Evolutionary conservation across 768 basidiomycete genomes (phyloP), one percentile per base, ranked within the genome.

Genomic region (Macrolepiota albuminosa): DNA sequence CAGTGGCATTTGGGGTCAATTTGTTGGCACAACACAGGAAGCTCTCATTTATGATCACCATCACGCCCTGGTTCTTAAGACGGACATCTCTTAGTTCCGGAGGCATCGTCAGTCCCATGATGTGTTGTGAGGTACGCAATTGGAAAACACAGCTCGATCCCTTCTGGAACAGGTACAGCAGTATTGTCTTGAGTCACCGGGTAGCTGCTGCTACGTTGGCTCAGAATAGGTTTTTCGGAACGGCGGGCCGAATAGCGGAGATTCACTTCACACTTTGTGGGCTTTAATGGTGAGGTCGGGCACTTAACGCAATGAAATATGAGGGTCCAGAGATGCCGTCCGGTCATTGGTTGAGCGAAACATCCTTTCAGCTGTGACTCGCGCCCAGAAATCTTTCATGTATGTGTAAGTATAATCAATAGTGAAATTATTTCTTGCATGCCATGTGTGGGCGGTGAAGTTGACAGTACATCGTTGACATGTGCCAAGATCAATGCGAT

Each of bases 1-100:
- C 29, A 71, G 76, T 10, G 85, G 86, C 79, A 33, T 45, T 72
- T 37, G 70, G 69, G 47, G 72, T 74, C 51, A 72, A 69, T 4
- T 18, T 62, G 24, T 57, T 72, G 63, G 46, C 43, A 36, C 18
- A 21, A 13, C 16, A 26, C 24, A 24, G 31, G 3, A 13, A 4
- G n/a, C 26, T n/a, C 18, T 11, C 39, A 29, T 54, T 52, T 13
- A 4, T 37, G 3, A 24, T 24, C 36, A 31, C 26, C 36, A 37
- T 9, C 37, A 16, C 13, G 37, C 24, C 37, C 34, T 24, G 26
- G n/a, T 39, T 54, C 16, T 31, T 10, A 40, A 31, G 18, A 11
- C 4, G 6, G 6, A 29, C 3, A 11, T 31, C 6, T 24, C 26
- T 10, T 18, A 21, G 18, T 33, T 43, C 40, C 29, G 11, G 10